phyloP scores from a whole-genome alignment of 495 filamentous ascomycete species.

The Rostrohypoxylon terebratum region DNA sequence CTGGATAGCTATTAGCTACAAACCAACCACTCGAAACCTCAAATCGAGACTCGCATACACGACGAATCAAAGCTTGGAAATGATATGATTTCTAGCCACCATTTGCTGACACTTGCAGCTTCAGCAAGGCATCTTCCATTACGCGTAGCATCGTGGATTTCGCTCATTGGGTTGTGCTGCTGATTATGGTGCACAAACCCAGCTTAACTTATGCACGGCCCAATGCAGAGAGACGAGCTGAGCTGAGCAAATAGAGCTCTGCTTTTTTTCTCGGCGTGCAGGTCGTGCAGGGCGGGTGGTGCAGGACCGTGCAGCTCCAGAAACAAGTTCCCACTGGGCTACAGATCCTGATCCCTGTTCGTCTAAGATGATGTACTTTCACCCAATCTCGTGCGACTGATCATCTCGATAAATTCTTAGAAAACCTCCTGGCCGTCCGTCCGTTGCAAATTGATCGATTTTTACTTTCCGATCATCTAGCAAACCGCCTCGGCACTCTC shows the following conservation, averaged over 20 bases:
- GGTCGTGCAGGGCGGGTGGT: too few species aligned
- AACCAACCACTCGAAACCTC: conserved; percentile 35
- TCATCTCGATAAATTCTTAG: conserved; percentile 33
- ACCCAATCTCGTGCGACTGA: conserved; percentile 23
- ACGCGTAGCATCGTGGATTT: conserved; percentile 48
- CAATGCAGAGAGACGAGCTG: conserved; percentile 41
- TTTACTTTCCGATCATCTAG: conserved; percentile 13
- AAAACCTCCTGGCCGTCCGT: conserved; percentile 20
- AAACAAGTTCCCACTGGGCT: conserved; percentile 23
- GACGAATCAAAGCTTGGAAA: conserved; percentile 31
- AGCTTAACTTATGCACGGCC: conserved; percentile 47
- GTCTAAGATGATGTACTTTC: conserved; percentile 3
- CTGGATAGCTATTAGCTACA: conserved; percentile 24
- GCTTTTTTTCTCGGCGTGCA: too few species aligned
- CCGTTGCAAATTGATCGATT: conserved; percentile 33
- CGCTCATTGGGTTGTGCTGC: conserved; percentile 45
- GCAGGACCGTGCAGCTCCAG: conserved; percentile 22
- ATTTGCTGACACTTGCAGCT: conserved; percentile 44
- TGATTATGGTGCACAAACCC: conserved; percentile 32
- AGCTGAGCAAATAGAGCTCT: conserved; percentile 37
- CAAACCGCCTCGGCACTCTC: conserved; percentile 23
- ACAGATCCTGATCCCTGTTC: conserved; percentile 25
- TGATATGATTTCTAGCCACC: conserved; percentile 37
- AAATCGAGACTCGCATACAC: conserved; percentile 28
- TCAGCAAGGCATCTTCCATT: conserved; percentile 45